Evolutionary conservation across 2,329 filamentous ascomycete genomes (phyloP).

Genomic region (Scleromitrula shiraiana): DNA sequence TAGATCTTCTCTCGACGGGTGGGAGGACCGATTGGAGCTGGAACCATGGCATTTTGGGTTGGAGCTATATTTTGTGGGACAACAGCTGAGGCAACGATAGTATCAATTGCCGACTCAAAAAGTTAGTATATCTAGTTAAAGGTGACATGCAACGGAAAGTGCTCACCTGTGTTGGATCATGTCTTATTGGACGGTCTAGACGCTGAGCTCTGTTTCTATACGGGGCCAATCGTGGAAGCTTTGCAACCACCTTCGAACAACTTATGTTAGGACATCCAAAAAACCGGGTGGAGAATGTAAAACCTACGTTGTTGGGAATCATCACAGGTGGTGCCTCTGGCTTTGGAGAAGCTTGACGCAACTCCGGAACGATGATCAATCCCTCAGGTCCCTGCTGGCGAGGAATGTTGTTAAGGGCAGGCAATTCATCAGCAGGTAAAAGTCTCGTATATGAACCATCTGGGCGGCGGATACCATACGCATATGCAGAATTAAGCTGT

Average conservation of each 20-base stretch:
- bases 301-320: slow-evolving; percentile 19
- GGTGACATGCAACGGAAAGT: neutral
- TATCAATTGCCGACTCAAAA: slow-evolving; percentile 4
- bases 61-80: neutral
- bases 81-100: slow-evolving; percentile 2
- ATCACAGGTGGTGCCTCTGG: slow-evolving; percentile 12
- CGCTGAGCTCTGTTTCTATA: neutral
- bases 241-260: neutral
- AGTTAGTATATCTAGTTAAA: slow-evolving; percentile 1
- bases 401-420: slow-evolving; percentile 32
- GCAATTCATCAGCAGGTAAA: slow-evolving; percentile 46
- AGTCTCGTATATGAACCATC: slow-evolving; percentile 47
- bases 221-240: neutral
- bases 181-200: neutral
- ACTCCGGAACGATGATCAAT: slow-evolving; percentile 25
- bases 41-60: neutral
- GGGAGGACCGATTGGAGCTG: neutral
- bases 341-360: slow-evolving; percentile 14
- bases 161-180: slow-evolving; percentile 7
- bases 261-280: neutral
- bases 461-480: slow-evolving; percentile 46
- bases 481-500: slow-evolving; percentile 30
- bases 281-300: neutral
- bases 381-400: slow-evolving; percentile 22
- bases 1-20: slow-evolving; percentile 52